These are phyloP conservation scores for Heracleum sosnowskyi DNA, from an alignment of 129 eudicot species.

Conservation along the genomic window DNA sequence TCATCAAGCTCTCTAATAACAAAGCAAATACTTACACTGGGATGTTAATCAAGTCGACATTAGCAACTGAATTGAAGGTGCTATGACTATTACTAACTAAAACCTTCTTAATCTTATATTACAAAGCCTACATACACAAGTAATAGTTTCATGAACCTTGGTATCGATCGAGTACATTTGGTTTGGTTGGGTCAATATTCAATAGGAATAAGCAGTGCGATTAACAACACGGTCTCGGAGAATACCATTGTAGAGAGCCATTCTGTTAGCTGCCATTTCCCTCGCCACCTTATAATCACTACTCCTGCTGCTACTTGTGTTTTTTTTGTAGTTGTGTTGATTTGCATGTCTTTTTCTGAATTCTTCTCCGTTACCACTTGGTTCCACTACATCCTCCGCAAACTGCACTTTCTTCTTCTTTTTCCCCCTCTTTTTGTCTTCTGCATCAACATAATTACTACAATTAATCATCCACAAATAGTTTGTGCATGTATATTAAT, in stretches of 20 bases:
- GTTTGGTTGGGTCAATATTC: background rate
- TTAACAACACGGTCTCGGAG: conserved; percentile 64
- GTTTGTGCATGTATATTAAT: no score
- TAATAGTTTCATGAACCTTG: background rate
- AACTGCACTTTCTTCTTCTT: conserved; percentile 75
- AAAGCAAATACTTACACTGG: background rate
- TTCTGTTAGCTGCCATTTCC: conserved; percentile 57
- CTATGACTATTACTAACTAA: background rate
- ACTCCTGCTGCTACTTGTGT: background rate
- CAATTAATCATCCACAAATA: no score
- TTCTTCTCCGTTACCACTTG: conserved; percentile 63
- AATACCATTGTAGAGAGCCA: conserved; percentile 72
- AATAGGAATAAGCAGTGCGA: conserved; percentile 35
- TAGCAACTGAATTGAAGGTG: background rate
- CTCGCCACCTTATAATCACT: background rate
- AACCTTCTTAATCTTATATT: background rate
- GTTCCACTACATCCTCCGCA: conserved; percentile 84
- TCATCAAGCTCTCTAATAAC: background rate
- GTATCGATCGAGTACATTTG: background rate
- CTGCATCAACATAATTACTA: conserved; percentile 4
- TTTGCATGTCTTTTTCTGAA: conserved; percentile 31
- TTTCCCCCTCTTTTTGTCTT: conserved; percentile 36
- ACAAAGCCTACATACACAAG: background rate
- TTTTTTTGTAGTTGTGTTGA: background rate
- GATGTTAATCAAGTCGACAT: background rate